These are phyloP conservation scores for Yarrowia osloensis DNA, from an alignment of 805 yeast genomes.

Conservation along the genomic window DNA sequence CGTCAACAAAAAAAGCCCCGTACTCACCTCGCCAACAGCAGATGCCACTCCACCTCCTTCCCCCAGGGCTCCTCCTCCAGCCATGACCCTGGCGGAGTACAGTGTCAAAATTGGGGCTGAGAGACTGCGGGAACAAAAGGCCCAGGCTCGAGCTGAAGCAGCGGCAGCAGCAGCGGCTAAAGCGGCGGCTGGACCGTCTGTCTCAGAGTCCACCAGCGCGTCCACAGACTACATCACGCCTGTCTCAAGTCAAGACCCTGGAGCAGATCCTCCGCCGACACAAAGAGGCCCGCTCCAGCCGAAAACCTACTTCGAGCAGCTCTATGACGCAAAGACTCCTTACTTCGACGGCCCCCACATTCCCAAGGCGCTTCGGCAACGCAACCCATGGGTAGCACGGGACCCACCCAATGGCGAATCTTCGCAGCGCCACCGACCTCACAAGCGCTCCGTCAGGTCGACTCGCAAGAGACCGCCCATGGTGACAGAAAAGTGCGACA, in stretches of 20 bases:
- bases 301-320: background rate
- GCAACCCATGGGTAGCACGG: background rate
- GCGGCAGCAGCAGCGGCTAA: background rate
- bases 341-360: background rate
- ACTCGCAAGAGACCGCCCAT: background rate
- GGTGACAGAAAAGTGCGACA: too few relatives aligned
- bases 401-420: background rate
- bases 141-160: background rate
- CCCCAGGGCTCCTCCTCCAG: background rate
- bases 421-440: background rate
- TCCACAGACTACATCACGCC: background rate
- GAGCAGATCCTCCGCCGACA: background rate
- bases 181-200: background rate
- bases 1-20: background rate
- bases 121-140: background rate
- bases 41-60: background rate
- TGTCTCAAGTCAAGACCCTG: background rate
- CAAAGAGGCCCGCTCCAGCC: background rate
- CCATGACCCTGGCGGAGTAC: background rate
- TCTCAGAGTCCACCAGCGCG: background rate
- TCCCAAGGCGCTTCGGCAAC: background rate
- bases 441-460: background rate
- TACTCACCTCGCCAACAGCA: background rate
- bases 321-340: background rate
- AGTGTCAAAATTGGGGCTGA: background rate